Base-by-base conservation (phyloP, 257 asterid genomes). In the Petrea volubilis region DNA sequence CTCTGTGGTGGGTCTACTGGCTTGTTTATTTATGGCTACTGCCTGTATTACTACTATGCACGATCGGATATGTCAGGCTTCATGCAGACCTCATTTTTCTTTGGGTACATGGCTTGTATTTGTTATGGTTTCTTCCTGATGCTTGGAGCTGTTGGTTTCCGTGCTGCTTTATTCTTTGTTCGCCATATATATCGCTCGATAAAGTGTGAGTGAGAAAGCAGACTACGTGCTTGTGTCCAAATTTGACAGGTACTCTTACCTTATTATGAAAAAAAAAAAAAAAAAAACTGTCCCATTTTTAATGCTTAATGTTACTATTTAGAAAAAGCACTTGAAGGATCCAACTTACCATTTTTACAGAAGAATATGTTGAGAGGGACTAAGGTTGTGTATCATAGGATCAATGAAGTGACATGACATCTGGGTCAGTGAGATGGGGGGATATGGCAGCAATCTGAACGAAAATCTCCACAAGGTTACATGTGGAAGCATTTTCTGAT, bases 1-100 rank as follows among this genome's bases (percentile, higher is more conserved):
- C 89, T 90, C 1, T 92, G 96, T 64, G 98, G 98, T 69, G 98
- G 98, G 64, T 92, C 98, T 0, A 92, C 97, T 3, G 98, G 98
- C 31, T 55, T 90, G 78, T 92, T 92, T 81, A 86, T 92, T 60
- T 92, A 90, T 17, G 89, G 88, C 46, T 90, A 92, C 80, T 92
- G 98, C 79, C 78, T 90, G 64, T 92, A 92, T 68, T 92, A 92
- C 87, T 92, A 86, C 68, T 81, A 86, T 60, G 96, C 96, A 2
- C 85, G 95, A n/a, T 92, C 97, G 0, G 96, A 92, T 59, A 92
- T 92, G 98, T 86, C 96, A 0, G 98, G 98, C 56, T 92, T 92
- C 87, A 92, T 92, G 98, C 98, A 92, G 74, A 86, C 95, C 23
- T 90, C 98, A 0, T 92, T 92, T 76, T 92, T 92, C 90, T 90